These are phyloP conservation scores for Singerocomus inundabilis DNA, from an alignment of 1,284 basidiomycete genomes.

Conservation along the genomic window DNA sequence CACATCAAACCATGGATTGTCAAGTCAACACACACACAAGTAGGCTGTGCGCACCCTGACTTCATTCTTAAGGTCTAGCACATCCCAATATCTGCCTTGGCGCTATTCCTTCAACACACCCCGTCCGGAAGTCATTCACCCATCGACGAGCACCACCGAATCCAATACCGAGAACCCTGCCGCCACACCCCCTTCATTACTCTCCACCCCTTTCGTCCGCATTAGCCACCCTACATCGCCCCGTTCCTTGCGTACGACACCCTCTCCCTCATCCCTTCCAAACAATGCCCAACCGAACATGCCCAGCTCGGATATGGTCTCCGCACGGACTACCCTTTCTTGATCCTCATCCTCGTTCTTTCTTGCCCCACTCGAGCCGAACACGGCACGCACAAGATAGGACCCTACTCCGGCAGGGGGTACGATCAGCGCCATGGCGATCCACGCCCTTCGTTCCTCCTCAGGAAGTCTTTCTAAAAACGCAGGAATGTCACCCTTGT, in stretches of 20 bases:
- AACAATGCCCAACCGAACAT: conserved; percentile 91
- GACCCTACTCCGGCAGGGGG: conserved; percentile 70
- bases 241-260: conserved; percentile 27
- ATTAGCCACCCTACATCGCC: conserved; percentile 84
- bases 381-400: conserved; percentile 67
- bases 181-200: conserved; percentile 61
- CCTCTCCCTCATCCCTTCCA: conserved; percentile 35
- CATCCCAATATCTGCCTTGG: background rate
- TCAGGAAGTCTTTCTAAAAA: conserved; percentile 66
- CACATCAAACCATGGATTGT: too few species aligned
- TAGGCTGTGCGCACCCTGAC: too few species aligned
- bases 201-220: conserved; percentile 90
- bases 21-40: too few species aligned
- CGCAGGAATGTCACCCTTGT: conserved; percentile 77
- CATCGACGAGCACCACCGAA: conserved; percentile 66
- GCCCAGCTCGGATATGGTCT: conserved; percentile 90
- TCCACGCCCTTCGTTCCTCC: conserved; percentile 76
- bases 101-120: background rate
- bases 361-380: conserved; percentile 24
- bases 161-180: conserved; percentile 81
- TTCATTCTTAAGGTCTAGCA: background rate
- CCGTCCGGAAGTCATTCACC: background rate
- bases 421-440: conserved; percentile 89
- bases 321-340: conserved; percentile 44
- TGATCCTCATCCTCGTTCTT: conserved; percentile 7